Evolutionary conservation across 139 green algal genomes (phyloP).

Genomic region (Asterochloris erici): DNA sequence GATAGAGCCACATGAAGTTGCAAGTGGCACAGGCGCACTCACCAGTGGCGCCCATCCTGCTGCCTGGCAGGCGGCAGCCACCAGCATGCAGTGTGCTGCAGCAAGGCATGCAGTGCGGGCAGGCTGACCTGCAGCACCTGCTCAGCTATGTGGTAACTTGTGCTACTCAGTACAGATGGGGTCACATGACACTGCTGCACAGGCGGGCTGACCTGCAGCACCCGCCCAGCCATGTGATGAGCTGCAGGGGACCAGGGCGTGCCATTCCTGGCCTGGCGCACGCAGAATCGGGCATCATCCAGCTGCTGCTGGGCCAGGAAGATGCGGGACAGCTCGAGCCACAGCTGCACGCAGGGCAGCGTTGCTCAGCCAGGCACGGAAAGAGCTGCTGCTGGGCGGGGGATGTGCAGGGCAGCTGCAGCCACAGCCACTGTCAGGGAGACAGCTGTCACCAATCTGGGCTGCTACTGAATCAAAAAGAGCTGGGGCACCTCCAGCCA

Average conservation of each 20-base stretch:
- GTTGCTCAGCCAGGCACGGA: background rate
- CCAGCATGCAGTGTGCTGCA: background rate
- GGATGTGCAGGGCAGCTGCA: background rate
- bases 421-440: background rate
- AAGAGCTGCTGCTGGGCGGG: background rate
- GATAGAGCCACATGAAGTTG: background rate
- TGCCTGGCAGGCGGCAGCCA: background rate
- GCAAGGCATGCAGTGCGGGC: background rate
- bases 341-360: background rate
- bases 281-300: constrained; percentile 6
- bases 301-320: constrained; percentile 12
- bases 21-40: background rate
- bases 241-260: background rate
- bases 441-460: background rate
- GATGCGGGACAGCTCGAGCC: constrained; percentile 15
- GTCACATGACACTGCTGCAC: background rate
- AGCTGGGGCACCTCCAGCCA: background rate
- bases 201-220: background rate
- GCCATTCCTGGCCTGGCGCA: constrained; percentile 10
- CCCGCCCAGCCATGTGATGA: constrained; percentile 13
- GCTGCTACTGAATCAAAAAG: background rate
- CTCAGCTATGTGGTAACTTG: background rate
- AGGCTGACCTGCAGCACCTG: background rate
- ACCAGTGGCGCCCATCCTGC: background rate
- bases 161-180: background rate